Evolutionary conservation across 2,329 filamentous ascomycete genomes (phyloP).

Genomic region (Sclerotinia sclerotiorum): DNA sequence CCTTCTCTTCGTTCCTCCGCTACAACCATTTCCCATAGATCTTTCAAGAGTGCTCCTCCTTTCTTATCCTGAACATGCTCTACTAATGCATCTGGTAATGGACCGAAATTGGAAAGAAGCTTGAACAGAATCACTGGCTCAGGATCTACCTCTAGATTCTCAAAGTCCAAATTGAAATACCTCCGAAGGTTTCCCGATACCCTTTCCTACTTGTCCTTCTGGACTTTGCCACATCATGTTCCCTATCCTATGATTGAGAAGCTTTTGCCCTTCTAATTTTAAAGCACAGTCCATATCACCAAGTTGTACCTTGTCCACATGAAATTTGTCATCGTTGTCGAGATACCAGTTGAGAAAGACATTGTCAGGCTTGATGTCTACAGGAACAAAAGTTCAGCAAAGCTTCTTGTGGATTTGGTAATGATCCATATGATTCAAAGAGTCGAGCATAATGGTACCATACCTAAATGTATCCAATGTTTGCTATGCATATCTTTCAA

Average conservation of each 20-base stretch:
- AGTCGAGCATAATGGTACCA: not conserved
- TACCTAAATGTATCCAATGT: conserved; percentile 28
- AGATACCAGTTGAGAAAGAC: conserved; percentile 23
- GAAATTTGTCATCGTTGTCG: conserved; percentile 12
- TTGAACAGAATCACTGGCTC: conserved; percentile 38
- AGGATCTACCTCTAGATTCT: conserved; percentile 32
- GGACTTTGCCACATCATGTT: conserved; percentile 30
- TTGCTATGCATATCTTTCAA: conserved; percentile 26
- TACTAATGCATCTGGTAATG: conserved; percentile 36
- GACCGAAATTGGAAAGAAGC: conserved; percentile 39
- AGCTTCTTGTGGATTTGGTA: too few relatives aligned
- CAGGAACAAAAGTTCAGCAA: too few relatives aligned
- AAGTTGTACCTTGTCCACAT: conserved; percentile 18
- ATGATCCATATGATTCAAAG: too few relatives aligned
- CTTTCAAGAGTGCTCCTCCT: conserved; percentile 32
- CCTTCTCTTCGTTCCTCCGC: not conserved
- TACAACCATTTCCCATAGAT: conserved; percentile 13
- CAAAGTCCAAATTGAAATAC: conserved; percentile 28
- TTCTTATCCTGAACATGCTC: conserved; percentile 35
- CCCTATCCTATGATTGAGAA: conserved; percentile 25
- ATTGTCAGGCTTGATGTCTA: conserved; percentile 25
- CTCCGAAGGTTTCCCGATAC: conserved; percentile 29
- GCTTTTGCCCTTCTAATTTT: conserved; percentile 24
- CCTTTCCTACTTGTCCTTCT: conserved; percentile 27
- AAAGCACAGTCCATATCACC: conserved; percentile 25